phyloP scores from a whole-genome alignment of 495 filamentous ascomycete species.

The Penicillium subrubescens region DNA sequence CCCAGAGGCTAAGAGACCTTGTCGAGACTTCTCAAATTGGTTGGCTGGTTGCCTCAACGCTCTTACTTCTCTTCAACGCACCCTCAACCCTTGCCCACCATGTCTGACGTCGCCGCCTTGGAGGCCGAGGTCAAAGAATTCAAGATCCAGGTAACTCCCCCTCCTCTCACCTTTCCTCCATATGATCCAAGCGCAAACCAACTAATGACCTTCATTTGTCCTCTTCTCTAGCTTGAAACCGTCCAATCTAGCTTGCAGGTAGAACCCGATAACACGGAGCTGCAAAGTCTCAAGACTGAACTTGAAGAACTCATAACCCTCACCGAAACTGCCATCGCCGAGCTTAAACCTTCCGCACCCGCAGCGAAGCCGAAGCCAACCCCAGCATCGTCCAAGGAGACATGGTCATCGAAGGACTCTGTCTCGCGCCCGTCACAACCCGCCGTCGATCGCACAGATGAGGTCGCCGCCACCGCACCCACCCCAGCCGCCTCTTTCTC shows the following conservation, averaged over 20 bases:
- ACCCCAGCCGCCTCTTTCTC: slow-evolving; percentile 61
- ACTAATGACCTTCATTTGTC: background rate
- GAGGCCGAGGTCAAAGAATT: slow-evolving; percentile 82
- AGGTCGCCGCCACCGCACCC: slow-evolving; percentile 35
- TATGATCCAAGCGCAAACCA: background rate
- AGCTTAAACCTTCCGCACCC: slow-evolving; percentile 66
- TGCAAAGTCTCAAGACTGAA: slow-evolving; percentile 76
- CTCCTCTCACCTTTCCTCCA: background rate
- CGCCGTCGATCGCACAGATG: slow-evolving; percentile 35
- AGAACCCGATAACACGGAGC: slow-evolving; percentile 81
- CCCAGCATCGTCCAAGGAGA: slow-evolving; percentile 56
- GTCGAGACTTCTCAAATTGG: background rate
- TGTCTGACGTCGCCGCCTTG: slow-evolving; percentile 62
- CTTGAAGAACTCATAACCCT: slow-evolving; percentile 82
- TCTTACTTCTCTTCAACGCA: background rate
- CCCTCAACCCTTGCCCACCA: slow-evolving; percentile 35
- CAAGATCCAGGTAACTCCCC: slow-evolving; percentile 67
- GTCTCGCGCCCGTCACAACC: slow-evolving; percentile 48
- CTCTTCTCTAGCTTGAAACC: slow-evolving; percentile 68
- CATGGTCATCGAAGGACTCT: slow-evolving; percentile 65
- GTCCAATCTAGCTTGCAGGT: slow-evolving; percentile 74
- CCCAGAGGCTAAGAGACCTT: background rate
- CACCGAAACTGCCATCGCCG: slow-evolving; percentile 76
- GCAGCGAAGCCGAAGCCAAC: slow-evolving; percentile 43
- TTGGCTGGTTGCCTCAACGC: background rate